Evolutionary conservation across 257 asterid species (phyloP).

Genomic region (Gynochthodes officinalis): DNA sequence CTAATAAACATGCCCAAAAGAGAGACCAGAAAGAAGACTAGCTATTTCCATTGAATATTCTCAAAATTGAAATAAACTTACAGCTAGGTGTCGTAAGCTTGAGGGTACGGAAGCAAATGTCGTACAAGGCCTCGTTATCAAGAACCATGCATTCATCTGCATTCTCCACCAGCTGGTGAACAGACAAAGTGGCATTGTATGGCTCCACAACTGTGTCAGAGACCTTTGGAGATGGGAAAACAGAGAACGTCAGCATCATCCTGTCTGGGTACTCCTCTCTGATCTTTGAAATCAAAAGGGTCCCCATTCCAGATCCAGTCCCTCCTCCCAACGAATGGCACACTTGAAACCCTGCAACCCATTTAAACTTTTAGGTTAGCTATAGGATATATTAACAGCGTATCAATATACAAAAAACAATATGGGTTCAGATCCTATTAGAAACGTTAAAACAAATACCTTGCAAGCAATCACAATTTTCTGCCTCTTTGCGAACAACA

Average conservation of each 20-base stretch:
- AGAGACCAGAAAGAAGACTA: not conserved
- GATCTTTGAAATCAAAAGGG: conserved; percentile 44
- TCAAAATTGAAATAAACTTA: conserved; percentile 11
- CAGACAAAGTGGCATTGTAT: conserved; percentile 47
- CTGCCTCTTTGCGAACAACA: conserved; percentile 49
- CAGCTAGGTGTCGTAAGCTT: conserved; percentile 53
- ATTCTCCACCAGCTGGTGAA: conserved; percentile 55
- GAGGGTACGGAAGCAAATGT: conserved; percentile 47
- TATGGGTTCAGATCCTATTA: not conserved
- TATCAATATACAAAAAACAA: not conserved
- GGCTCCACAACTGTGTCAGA: conserved; percentile 55
- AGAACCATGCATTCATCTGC: conserved; percentile 55
- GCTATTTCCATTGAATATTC: not conserved
- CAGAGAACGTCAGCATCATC: conserved; percentile 51
- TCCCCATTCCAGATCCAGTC: conserved; percentile 55
- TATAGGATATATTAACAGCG: not conserved
- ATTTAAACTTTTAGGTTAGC: no score
- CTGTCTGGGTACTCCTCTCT: conserved; percentile 53
- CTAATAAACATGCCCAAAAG: not conserved
- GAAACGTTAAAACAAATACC: conserved; percentile 22
- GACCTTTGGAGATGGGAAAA: conserved; percentile 52
- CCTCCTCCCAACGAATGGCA: conserved; percentile 57
- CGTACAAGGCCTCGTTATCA: conserved; percentile 42
- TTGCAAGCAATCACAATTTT: conserved; percentile 51
- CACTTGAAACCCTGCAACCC: conserved; percentile 44